phyloP scores from a whole-genome alignment of 1,284 basidiomycete species.

The Hemileia vastatrix region DNA sequence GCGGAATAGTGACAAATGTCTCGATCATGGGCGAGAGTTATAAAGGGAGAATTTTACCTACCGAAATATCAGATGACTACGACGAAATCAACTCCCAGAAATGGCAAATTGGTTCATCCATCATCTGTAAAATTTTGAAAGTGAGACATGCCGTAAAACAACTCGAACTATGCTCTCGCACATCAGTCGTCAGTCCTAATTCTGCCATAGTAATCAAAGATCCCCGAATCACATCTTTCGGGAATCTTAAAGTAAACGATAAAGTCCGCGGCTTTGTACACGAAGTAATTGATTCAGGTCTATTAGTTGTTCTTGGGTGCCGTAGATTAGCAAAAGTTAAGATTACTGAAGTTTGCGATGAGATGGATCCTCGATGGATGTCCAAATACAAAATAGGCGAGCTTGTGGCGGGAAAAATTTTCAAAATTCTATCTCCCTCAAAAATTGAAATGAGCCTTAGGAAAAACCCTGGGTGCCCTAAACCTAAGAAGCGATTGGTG shows the following conservation, averaged over 20 bases:
- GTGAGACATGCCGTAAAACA: too few relatives aligned
- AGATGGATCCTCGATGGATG: constrained; percentile 8
- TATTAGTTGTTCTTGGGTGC: constrained; percentile 9
- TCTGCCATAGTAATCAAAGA: constrained; percentile 1
- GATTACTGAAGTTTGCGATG: constrained; percentile 8
- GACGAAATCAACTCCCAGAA: too few relatives aligned
- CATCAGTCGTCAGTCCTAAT: constrained; percentile 5
- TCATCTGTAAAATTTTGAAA: too few relatives aligned
- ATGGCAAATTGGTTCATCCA: too few relatives aligned
- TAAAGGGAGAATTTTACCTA: too few relatives aligned
- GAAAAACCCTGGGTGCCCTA: constrained; percentile 1
- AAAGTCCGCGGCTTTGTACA: constrained; percentile 21
- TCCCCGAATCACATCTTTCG: constrained; percentile 4
- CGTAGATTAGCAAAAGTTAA: constrained; percentile 5
- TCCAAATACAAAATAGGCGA: constrained; percentile 11
- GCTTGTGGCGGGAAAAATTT: constrained; percentile 15
- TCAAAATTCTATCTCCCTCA: background rate
- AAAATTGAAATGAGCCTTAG: constrained; percentile 5
- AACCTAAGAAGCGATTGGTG: background rate
- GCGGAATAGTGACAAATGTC: too few relatives aligned
- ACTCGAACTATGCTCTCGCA: too few relatives aligned
- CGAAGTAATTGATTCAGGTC: background rate
- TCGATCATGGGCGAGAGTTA: too few relatives aligned
- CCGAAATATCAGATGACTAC: too few relatives aligned
- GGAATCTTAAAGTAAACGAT: background rate